Evolutionary conservation across 2,329 filamentous ascomycete species (phyloP), one percentile per base, ranked within the genome.

Genomic region (Byssothecium circinans): DNA sequence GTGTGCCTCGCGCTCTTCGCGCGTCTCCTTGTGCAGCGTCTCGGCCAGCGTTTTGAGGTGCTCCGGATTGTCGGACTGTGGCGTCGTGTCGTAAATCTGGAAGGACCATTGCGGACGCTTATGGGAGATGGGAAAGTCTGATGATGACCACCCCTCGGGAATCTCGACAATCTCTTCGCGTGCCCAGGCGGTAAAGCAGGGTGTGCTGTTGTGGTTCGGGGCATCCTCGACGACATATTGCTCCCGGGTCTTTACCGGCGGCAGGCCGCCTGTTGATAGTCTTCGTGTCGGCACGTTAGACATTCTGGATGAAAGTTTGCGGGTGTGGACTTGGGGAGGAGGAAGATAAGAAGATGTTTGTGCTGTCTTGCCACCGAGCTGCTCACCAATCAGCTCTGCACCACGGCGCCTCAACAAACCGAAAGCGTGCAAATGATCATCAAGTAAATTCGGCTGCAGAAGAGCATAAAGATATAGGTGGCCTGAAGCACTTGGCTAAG

Each of bases 61-160:
- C 33, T 39, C 43, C 17, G 33, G 19, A 33, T 54, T 43, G 25
- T 41, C 43, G 41, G 48, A 45, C 23, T 47, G 35, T 36, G 43
- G 45, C 32, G 46, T 54, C 38, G 45, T 52, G 15, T 37, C 43
- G 43, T 54, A 54, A 33, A 54, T 54, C 39, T 54, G 40, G 43
- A 54, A 12, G 34, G 49, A 52, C 23, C 40, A 40, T 36, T 49
- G n/a, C 17, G 52, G 33, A 35, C 33, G 45, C 44, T 37, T 18
- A 32, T 47, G 17, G 45, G 32, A 15, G 27, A 52, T 52, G 19
- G 29, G 12, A 34, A 49, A 54, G 32, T 52, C 43, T n/a, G n/a
- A n/a, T 36, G 49, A 42, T 23, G 39, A 52, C 48, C 48, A 54
- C 33, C 52, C 48, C 20, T 27, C 19, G 18, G 45, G 44, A 33